Evolutionary conservation across 2,329 filamentous ascomycete species (phyloP).

Genomic region (Sporothrix pallida): DNA sequence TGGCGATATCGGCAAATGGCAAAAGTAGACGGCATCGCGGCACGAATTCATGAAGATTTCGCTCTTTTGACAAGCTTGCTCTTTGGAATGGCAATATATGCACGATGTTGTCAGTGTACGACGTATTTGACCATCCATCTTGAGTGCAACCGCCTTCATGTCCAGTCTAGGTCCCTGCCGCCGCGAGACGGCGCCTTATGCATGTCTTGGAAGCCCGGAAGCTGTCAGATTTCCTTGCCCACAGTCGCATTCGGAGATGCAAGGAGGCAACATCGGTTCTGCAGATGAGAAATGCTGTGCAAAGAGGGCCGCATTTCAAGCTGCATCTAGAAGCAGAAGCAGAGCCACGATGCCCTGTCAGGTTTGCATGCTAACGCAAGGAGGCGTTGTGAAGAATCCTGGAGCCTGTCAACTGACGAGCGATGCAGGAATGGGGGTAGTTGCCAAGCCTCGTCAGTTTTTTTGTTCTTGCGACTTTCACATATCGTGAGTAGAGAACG

Average conservation of each 20-base stretch:
- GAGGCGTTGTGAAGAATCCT: not conserved
- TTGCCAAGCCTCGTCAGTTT: constrained; percentile 6
- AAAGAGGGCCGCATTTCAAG: not conserved
- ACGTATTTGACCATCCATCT: not conserved
- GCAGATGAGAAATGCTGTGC: constrained; percentile 10
- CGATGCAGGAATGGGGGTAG: constrained; percentile 9
- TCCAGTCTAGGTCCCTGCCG: not conserved
- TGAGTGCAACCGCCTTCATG: not conserved
- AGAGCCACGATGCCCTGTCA: not conserved
- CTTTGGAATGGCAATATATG: not conserved
- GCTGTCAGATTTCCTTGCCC: not conserved
- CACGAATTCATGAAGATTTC: not conserved
- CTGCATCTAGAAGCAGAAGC: constrained; percentile 11
- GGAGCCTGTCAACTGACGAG: not conserved
- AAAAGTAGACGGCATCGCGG: not conserved
- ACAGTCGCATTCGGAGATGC: constrained; percentile 1
- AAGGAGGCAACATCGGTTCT: not conserved
- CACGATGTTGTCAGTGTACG: not conserved
- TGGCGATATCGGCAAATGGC: not conserved
- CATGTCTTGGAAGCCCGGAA: constrained; percentile 1
- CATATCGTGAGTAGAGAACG: not conserved
- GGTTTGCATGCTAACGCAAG: not conserved
- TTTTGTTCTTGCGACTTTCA: not conserved
- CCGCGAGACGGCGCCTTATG: not conserved
- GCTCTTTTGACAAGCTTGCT: not conserved